Evolutionary conservation across 768 basidiomycete genomes (phyloP).

Genomic region (Mycena crocata): DNA sequence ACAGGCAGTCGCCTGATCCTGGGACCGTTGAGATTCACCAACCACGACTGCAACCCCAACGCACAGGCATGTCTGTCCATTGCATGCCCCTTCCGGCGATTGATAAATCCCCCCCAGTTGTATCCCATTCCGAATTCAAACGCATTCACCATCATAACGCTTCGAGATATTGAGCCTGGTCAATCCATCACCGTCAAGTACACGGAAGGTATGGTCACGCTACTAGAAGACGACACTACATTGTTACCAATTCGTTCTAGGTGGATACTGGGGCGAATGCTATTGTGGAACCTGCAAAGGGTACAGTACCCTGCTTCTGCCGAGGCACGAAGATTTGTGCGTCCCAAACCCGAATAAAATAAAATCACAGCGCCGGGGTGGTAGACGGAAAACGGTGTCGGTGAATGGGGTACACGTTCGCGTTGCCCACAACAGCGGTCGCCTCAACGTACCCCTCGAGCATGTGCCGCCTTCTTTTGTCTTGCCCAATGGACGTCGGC

Average conservation of each 20-base stretch:
- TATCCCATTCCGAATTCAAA: constrained; percentile 28
- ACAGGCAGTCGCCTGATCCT: constrained; percentile 24
- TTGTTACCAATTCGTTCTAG: no score
- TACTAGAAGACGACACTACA: no score
- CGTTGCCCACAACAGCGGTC: neutral
- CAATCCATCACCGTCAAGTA: constrained; percentile 22
- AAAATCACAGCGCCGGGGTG: constrained; percentile 13
- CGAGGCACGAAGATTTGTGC: neutral
- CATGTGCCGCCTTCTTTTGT: constrained; percentile 12
- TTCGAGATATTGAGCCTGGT: constrained; percentile 17
- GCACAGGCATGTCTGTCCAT: constrained; percentile 15
- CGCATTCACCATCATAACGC: constrained; percentile 22
- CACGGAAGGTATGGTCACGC: no score
- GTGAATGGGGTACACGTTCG: constrained; percentile 13
- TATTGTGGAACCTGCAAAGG: constrained; percentile 17
- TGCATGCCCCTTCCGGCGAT: neutral
- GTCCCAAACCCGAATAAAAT: constrained; percentile 22
- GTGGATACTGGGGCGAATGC: constrained; percentile 23
- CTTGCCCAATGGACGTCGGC: neutral
- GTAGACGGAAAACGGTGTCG: constrained; percentile 21
- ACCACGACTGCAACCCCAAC: constrained; percentile 33
- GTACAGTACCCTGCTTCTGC: constrained; percentile 14
- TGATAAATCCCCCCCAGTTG: neutral
- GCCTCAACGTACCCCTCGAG: constrained; percentile 10
- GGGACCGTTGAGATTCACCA: constrained; percentile 30